Percentiles rank a stretch among this genome's conserved stretches.
Conservation (phyloP, 345 rosid genomes). For the Geranium rotundifolium region DNA sequence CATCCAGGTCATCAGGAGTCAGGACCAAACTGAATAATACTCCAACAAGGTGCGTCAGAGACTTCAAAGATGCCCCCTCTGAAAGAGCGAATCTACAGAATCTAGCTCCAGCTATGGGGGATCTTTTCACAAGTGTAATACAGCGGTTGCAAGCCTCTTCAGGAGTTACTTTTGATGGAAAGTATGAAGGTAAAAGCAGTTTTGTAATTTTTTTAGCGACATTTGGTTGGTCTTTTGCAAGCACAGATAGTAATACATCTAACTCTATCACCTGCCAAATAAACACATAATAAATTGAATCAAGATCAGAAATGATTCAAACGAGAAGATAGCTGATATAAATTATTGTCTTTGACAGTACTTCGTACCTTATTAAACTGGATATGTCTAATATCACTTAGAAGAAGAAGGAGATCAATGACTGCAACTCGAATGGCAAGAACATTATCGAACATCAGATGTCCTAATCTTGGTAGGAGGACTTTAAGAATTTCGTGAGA, state of each 20-base stretch:
- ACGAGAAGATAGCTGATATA: not conserved
- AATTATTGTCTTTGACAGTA: not conserved
- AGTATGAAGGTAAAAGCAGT: slow-evolving; percentile 79
- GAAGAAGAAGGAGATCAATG: slow-evolving; percentile 65
- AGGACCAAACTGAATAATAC: slow-evolving; percentile 42
- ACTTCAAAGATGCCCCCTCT: slow-evolving; percentile 55
- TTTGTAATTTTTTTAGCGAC: slow-evolving; percentile 66
- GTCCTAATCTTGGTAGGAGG: slow-evolving; percentile 67
- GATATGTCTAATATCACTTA: slow-evolving; percentile 52
- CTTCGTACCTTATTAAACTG: slow-evolving; percentile 76
- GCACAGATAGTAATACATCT: slow-evolving; percentile 50
- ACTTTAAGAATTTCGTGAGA: slow-evolving; percentile 89
- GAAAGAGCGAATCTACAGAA: slow-evolving; percentile 62
- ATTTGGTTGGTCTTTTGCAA: slow-evolving; percentile 58
- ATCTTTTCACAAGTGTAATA: slow-evolving; percentile 62
- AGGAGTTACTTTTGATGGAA: slow-evolving; percentile 52
- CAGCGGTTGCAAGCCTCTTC: slow-evolving; percentile 84
- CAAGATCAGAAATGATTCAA: not conserved
- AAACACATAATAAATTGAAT: slow-evolving; percentile 8
- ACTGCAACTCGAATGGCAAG: slow-evolving; percentile 53
- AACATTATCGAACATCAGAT: slow-evolving; percentile 50
- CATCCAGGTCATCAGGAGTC: slow-evolving; percentile 35
- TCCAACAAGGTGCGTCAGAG: slow-evolving; percentile 52
- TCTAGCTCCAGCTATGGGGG: slow-evolving; percentile 80
- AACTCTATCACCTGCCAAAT: slow-evolving; percentile 56